Evolutionary conservation across 768 basidiomycete genomes (phyloP), one percentile per base, ranked within the genome.

Genomic region (Boletus vinaceobasis): DNA sequence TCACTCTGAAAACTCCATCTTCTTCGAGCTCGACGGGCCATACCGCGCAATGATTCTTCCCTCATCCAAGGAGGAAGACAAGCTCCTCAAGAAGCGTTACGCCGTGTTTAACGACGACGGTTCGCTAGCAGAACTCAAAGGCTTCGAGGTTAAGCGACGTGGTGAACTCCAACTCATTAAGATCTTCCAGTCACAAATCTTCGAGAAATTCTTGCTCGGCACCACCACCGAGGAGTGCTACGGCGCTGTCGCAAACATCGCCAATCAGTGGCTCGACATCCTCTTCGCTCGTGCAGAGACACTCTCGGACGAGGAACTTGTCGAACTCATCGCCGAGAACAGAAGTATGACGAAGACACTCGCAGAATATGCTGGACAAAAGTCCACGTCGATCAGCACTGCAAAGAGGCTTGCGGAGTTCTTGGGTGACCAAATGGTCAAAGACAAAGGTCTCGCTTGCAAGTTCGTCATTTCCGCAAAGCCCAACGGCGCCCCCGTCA

Each of bases 31-130:
- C 56, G 96, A 99, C 62, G 97, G 97, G 2, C 97, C 97, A 1
- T 99, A 98, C 77, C 92, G 86, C 60, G 97, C 97, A 7, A 98
- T 99, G 97, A 98, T 98, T 63, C 80, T 99, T 13, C 97, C 97
- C 2, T 96, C 94, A 1, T 98, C 97, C 1, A 99, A 99, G 69
- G 97, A 99, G 72, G 97, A 99, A 71, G 97, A 98, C 70, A 99
- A 98, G 68, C 70, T 99, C 52, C 75, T 99, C 63, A 99, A 99
- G 77, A 99, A 99, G 72, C 89, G 97, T 47, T 99, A 98, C 64
- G 97, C 97, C 7, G 97, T 99, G 9, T 98, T 98, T 76, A 96
- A 98, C 63, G 93, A 95, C 58, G 96, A 99, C 63, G 95, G 96
- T 1, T 88, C 88, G 15, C 80, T 99, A n/a, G 97, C 97, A 8